Base-by-base conservation (phyloP, 2,329 filamentous ascomycete genomes). In the Nemania abortiva region DNA sequence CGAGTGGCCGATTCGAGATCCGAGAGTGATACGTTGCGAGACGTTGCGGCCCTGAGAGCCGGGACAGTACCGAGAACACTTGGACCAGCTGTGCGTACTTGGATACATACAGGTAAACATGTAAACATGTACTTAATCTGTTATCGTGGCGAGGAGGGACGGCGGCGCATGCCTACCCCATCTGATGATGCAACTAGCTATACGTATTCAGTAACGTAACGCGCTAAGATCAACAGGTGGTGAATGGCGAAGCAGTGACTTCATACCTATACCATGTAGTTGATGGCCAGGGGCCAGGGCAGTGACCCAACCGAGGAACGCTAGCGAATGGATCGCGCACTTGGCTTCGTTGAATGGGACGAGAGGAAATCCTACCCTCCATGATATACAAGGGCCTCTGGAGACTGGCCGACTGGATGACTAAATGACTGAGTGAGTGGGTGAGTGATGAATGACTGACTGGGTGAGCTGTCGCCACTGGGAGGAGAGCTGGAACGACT, bases 231-330 rank as follows among this genome's bases (percentile, higher is more conserved):
- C 62, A 54, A 55, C 61, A 9, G 56, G 60, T 42, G 37, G 47
- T 61, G 42, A 52, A 59, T 65, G 60, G 60, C 55, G 45, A 57
- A 60, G 57, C 64, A 64, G 68, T 70, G 68, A 70, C 68, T 70
- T 70, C 67, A 70, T 69, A 49, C n/a, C n/a, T n/a, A n/a, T n/a
- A 5, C 9, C 42, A 11, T 47, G 34, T 54, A 61, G 61, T 39
- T 60, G 18, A n/a, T 11, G 34, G 24, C 31, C 57, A 53, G 37
- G 7, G 29, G 52, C 42, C 61, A 69, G 34, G 56, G 53, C 52
- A 55, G 42, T 52, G 63, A 24, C 59, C 59, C 60, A 70, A 54
- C 58, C 54, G 64, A 67, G 42, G 37, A 42, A 60, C 24, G 59
- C 63, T 59, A 67, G 42, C 68, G 54, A 70, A 70, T 70, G 20